These are phyloP conservation scores for Fomitiporia mediterranea DNA, from an alignment of 1,284 basidiomycete species.

Conservation along the genomic window DNA sequence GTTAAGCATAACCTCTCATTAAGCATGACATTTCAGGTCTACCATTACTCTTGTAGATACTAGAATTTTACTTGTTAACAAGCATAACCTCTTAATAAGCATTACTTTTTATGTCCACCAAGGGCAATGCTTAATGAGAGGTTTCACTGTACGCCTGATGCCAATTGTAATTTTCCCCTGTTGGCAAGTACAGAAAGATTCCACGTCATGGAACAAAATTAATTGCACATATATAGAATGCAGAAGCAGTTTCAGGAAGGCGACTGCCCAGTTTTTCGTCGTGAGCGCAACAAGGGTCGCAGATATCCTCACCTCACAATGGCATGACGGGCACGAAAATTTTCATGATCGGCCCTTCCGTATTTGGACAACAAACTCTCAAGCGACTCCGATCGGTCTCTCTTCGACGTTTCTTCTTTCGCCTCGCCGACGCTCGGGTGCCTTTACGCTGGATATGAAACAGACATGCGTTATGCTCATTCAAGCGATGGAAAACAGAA, in stretches of 20 bases:
- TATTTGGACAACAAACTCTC: neutral
- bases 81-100: too few species aligned
- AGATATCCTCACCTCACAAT: neutral
- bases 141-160: too few species aligned
- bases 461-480: too few species aligned
- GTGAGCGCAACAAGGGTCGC: neutral
- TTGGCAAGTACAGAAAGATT: neutral
- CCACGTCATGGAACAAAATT: constrained; percentile 1
- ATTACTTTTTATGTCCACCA: too few species aligned
- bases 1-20: too few species aligned
- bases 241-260: neutral
- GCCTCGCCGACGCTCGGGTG: neutral
- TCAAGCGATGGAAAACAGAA: too few species aligned
- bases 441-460: neutral
- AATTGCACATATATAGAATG: neutral
- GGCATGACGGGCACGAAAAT: neutral
- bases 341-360: neutral
- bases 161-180: too few species aligned
- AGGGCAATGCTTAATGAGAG: too few species aligned
- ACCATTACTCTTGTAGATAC: too few species aligned
- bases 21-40: too few species aligned
- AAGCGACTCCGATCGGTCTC: neutral
- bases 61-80: too few species aligned
- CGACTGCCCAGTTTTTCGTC: neutral
- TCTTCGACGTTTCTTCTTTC: neutral